Evolutionary conservation across 1,284 basidiomycete species (phyloP).

Genomic region (Schizophyllum amplum): DNA sequence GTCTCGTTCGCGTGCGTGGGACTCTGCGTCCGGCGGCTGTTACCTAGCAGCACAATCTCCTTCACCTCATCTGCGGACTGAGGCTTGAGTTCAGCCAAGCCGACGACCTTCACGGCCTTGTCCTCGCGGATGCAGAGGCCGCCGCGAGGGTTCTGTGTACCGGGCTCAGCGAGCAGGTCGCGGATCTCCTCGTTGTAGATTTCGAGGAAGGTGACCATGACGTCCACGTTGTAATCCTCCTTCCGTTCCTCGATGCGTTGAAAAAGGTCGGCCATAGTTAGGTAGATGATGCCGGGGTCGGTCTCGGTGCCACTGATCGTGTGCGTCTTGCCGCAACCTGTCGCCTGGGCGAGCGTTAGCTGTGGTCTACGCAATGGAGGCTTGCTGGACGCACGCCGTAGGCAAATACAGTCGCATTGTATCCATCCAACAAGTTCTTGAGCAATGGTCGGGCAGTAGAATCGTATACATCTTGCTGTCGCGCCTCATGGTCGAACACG

Average conservation of each 20-base stretch:
- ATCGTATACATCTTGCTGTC: slow-evolving; percentile 82
- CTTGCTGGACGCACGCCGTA: slow-evolving; percentile 72
- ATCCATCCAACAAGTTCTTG: slow-evolving; percentile 83
- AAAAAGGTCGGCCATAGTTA: slow-evolving; percentile 96
- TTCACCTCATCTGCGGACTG: slow-evolving; percentile 86
- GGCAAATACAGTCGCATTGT: slow-evolving; percentile 94
- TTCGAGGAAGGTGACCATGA: slow-evolving; percentile 90
- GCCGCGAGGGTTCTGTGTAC: slow-evolving; percentile 58
- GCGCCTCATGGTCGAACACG: slow-evolving; percentile 75
- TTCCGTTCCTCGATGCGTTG: slow-evolving; percentile 78
- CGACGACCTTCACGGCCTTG: slow-evolving; percentile 84
- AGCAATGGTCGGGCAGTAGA: slow-evolving; percentile 80
- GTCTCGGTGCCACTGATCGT: slow-evolving; percentile 87
- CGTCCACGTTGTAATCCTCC: slow-evolving; percentile 77
- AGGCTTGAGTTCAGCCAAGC: slow-evolving; percentile 75
- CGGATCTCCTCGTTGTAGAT: slow-evolving; percentile 98
- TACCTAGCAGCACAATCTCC: slow-evolving; percentile 83
- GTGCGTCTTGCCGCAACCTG: slow-evolving; percentile 96
- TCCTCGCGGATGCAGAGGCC: slow-evolving; percentile 92
- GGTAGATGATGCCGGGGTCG: slow-evolving; percentile 90
- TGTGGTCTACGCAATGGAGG: slow-evolving; percentile 9
- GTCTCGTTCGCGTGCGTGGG: slow-evolving; percentile 92
- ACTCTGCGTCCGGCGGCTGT: slow-evolving; percentile 82
- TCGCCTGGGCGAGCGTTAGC: slow-evolving; percentile 55
- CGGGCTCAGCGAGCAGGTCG: slow-evolving; percentile 80